phyloP scores from a whole-genome alignment of 2,329 filamentous ascomycete genomes.

The Tricladium varicosporioides region DNA sequence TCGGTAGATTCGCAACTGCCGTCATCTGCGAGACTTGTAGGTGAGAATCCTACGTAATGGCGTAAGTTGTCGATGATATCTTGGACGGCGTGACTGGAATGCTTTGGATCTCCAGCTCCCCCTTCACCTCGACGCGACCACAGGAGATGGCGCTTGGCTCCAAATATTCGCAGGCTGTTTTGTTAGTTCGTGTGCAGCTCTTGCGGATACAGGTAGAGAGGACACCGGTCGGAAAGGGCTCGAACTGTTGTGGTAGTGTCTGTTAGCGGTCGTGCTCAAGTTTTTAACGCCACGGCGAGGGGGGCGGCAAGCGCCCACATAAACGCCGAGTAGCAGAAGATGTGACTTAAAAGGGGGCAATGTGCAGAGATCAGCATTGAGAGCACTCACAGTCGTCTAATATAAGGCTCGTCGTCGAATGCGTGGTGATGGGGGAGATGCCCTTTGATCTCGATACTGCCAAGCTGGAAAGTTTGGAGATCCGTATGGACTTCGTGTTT shows the following conservation, averaged over 20 bases:
- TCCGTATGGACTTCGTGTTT: constrained; percentile 8
- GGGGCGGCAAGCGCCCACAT: constrained; percentile 7
- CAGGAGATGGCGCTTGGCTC: constrained; percentile 18
- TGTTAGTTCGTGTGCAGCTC: neutral
- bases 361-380: constrained; percentile 4
- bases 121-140: constrained; percentile 20
- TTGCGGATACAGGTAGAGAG: constrained; percentile 1
- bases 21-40: constrained; percentile 49
- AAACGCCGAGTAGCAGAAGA: constrained; percentile 3
- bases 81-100: constrained; percentile 19
- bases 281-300: constrained; percentile 21
- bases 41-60: constrained; percentile 3
- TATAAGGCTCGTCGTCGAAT: constrained; percentile 8
- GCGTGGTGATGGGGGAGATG: constrained; percentile 16
- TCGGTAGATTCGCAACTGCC: constrained; percentile 64
- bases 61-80: constrained; percentile 11
- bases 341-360: neutral
- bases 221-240: constrained; percentile 2
- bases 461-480: constrained; percentile 31
- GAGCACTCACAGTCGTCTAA: constrained; percentile 22
- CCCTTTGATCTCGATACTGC: constrained; percentile 22
- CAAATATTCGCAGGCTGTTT: constrained; percentile 6
- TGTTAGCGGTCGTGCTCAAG: constrained; percentile 23
- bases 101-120: constrained; percentile 16
- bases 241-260: constrained; percentile 17